Evolutionary conservation across 2,329 filamentous ascomycete genomes (phyloP), one percentile per base, ranked within the genome.

Genomic region (Botrytis elliptica): DNA sequence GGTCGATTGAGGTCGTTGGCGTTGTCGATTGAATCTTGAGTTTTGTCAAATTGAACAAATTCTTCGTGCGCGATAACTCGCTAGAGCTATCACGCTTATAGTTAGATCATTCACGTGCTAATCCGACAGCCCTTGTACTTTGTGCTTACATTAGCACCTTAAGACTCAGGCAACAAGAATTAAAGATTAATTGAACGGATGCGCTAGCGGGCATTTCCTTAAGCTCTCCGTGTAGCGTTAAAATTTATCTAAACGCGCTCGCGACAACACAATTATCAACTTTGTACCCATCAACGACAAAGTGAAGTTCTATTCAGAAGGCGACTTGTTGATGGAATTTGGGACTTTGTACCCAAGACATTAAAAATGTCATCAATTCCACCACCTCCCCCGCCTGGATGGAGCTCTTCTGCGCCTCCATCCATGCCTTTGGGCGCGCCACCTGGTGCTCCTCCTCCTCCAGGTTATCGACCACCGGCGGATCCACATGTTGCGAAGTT

Each of bases 401-500:
- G 89, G 88, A 85, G 85, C 76, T 85, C 85, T 75, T 82, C 83
- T 75, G 84, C 85, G 77, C 85, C 86, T 78, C 85, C 85, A 70
- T 85, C 86, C 12, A 84, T 87, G 79, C 84, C 85, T 75, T 79
- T 86, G 80, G 86, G 82, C 77, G 80, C 81, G 75, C 82, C 82
- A 76, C 81, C 82, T 49, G 82, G 82, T 73, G 84, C 85, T 73
- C 94, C 95, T 76, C 94, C 94, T 71, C 94, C 95, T 38, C 94
- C 94, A 40, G 94, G 94, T 59, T 97, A 94, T 83, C 90, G 90
- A 76, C 94, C 94, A 62, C 89, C 91, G 38, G 88, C 90, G 77
- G 92, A 98, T 81, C 91, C 94, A 63, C 93, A 95, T 77, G 88
- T 93, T 80, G 94, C 94, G 70, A 99, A 99, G 85, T 97, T 98